Evolutionary conservation across 2,329 filamentous ascomycete species (phyloP).

Genomic region (Nemania diffusa): DNA sequence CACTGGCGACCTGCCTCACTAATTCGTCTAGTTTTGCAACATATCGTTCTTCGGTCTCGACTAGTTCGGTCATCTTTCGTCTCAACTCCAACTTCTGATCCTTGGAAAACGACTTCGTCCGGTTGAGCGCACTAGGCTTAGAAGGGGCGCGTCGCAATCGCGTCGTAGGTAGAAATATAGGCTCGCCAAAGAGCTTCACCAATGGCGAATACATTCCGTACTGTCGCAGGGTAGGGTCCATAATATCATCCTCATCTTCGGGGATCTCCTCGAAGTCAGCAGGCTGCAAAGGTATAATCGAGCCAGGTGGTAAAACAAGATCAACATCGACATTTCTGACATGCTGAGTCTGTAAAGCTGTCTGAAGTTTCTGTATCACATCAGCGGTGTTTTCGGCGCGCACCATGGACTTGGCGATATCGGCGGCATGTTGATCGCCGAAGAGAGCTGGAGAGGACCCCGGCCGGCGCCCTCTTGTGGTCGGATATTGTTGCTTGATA

Average conservation of each 20-base stretch:
- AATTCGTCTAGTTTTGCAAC: conserved; percentile 87
- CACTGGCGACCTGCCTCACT: conserved; percentile 80
- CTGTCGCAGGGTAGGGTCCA: conserved; percentile 71
- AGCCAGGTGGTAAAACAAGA: conserved; percentile 81
- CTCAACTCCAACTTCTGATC: conserved; percentile 86
- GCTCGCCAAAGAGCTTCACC: conserved; percentile 82
- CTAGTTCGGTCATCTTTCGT: conserved; percentile 87
- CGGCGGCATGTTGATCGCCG: conserved; percentile 90
- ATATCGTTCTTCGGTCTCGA: conserved; percentile 95
- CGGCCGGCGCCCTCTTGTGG: conserved; percentile 65
- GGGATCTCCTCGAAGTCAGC: conserved; percentile 69
- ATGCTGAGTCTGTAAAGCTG: conserved; percentile 82
- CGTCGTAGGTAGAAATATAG: conserved; percentile 87
- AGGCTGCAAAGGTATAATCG: conserved; percentile 72
- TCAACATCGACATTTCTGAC: conserved; percentile 89
- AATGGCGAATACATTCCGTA: conserved; percentile 83
- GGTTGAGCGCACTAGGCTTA: conserved; percentile 81
- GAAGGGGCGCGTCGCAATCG: conserved; percentile 87
- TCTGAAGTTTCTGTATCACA: conserved; percentile 76
- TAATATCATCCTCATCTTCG: conserved; percentile 72
- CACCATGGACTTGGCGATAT: conserved; percentile 85
- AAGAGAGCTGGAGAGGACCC: conserved; percentile 78
- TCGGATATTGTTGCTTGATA: conserved; percentile 69
- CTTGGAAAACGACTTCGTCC: conserved; percentile 79
- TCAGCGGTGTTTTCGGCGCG: conserved; percentile 80